These are phyloP conservation scores for Silybum marianum DNA, from an alignment of 129 eudicot genomes.

Conservation along the genomic window DNA sequence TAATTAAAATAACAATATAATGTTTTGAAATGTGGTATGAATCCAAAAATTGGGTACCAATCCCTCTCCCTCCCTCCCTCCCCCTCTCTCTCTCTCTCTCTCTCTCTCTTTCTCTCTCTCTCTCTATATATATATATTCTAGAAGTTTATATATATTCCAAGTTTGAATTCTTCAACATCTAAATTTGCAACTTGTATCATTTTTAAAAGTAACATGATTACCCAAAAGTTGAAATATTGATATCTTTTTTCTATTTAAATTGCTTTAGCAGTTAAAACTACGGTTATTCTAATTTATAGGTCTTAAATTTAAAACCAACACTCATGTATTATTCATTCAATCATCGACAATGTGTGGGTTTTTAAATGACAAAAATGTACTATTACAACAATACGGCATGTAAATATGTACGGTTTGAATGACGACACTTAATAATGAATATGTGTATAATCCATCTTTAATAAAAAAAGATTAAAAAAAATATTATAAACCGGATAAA, in stretches of 20 bases:
- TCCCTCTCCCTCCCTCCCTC: background rate
- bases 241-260: background rate
- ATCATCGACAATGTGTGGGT: background rate
- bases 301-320: background rate
- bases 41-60: constrained; percentile 30
- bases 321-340: background rate
- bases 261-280: background rate
- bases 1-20: background rate
- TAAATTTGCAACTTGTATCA: constrained; percentile 20
- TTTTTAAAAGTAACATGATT: background rate
- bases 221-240: background rate
- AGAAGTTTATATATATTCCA: constrained; percentile 3
- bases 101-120: no score
- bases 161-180: background rate
- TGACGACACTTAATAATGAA: background rate
- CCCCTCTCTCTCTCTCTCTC: background rate
- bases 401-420: background rate
- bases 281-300: background rate
- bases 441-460: background rate
- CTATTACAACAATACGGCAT: background rate
- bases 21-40: constrained; percentile 25
- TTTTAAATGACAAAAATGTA: no score
- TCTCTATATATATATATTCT: background rate
- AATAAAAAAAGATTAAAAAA: no score
- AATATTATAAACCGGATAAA: background rate